Conservation (phyloP, 2,329 filamentous ascomycete species). For the Colletotrichum sp. region DNA sequence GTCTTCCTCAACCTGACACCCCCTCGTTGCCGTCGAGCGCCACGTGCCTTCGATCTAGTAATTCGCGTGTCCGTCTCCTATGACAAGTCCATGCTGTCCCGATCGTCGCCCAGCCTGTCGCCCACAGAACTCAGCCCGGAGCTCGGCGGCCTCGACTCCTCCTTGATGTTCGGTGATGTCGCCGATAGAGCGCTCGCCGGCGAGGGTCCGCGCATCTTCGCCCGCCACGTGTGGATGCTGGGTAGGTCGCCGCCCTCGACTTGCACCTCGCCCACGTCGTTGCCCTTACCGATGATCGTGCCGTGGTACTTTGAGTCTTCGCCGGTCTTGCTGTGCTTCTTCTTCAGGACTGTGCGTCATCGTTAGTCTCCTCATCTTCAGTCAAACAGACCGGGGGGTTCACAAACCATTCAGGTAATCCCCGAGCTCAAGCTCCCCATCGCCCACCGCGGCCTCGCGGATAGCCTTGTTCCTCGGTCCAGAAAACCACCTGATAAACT, state of each 20-base stretch:
- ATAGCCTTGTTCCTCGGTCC: constrained; percentile 81
- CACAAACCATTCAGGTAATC: constrained; percentile 72
- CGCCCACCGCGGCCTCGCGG: constrained; percentile 77
- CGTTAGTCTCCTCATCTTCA: background rate
- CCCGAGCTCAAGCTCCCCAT: constrained; percentile 66
- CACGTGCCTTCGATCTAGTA: background rate
- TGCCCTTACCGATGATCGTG: constrained; percentile 78
- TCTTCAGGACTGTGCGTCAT: constrained; percentile 74
- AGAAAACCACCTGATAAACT: constrained; percentile 80
- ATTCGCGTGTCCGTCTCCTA: constrained; percentile 24
- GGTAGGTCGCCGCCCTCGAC: constrained; percentile 79
- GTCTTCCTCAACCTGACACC: background rate
- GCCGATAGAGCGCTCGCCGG: constrained; percentile 21
- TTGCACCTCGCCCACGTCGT: constrained; percentile 70
- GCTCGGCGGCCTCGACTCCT: constrained; percentile 51
- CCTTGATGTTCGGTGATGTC: constrained; percentile 19
- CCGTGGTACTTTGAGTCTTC: constrained; percentile 87
- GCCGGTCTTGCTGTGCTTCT: constrained; percentile 88
- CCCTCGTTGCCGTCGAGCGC: background rate
- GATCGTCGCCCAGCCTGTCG: constrained; percentile 48
- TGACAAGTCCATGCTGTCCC: constrained; percentile 52
- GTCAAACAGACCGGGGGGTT: background rate
- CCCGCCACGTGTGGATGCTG: constrained; percentile 71
- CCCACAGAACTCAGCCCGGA: constrained; percentile 64
- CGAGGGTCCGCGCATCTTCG: constrained; percentile 38